A percentile compares a stretch with the other conserved stretches of the same genome.
Evolutionary conservation across 1,139 yeast species (phyloP).

Genomic region (Yarrowia galli): DNA sequence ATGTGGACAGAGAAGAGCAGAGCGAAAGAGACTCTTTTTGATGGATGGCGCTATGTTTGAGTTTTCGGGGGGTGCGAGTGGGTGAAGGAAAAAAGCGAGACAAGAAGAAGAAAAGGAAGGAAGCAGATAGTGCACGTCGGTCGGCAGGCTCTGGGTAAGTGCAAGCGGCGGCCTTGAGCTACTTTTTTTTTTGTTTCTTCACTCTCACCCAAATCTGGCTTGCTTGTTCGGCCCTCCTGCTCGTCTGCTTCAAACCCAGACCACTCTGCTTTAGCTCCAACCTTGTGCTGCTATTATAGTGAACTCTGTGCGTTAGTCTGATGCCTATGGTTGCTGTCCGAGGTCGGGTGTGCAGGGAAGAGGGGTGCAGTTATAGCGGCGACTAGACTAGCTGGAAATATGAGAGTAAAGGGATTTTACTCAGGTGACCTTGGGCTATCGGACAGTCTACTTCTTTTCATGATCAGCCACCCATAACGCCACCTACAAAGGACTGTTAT

Average conservation of each 20-base stretch:
- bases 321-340: constrained; percentile 11
- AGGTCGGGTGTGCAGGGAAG: neutral
- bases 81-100: too few relatives aligned
- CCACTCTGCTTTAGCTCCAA: neutral
- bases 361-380: neutral
- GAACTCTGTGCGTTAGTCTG: neutral
- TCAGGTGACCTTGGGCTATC: too few relatives aligned
- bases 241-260: constrained; percentile 14
- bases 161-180: too few relatives aligned
- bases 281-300: neutral
- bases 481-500: neutral
- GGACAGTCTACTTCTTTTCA: neutral
- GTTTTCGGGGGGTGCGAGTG: neutral
- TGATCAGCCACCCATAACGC: neutral
- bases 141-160: too few relatives aligned
- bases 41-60: neutral
- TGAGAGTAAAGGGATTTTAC: too few relatives aligned
- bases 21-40: constrained; percentile 11
- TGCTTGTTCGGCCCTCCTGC: neutral
- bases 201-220: too few relatives aligned
- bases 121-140: neutral
- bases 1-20: too few relatives aligned
- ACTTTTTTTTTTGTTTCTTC: too few relatives aligned
- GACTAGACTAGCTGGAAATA: too few relatives aligned
- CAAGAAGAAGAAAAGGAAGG: neutral